A percentile compares a stretch with the other conserved stretches of the same genome.
Evolutionary conservation across 495 filamentous ascomycete species (phyloP).

Genomic region (Penicillium cinerascens): DNA sequence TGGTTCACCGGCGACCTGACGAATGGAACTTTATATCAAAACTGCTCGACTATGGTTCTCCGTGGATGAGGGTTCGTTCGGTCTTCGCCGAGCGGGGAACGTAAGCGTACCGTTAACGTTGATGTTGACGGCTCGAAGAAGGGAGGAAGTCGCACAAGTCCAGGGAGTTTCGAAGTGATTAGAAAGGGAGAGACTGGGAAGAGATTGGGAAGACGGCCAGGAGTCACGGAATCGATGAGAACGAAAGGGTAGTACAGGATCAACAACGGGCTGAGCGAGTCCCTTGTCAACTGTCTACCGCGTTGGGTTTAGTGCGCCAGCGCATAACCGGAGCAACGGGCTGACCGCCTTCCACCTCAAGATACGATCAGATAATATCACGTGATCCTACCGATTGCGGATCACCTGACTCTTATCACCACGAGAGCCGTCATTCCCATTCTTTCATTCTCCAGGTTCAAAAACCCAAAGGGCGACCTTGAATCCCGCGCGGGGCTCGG

Average conservation of each 20-base stretch:
- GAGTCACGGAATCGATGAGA: slow-evolving; percentile 13
- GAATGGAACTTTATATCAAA: neutral
- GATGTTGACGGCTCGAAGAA: slow-evolving; percentile 3
- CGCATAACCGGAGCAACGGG: slow-evolving; percentile 45
- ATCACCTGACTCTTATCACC: slow-evolving; percentile 8
- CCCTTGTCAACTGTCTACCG: slow-evolving; percentile 38
- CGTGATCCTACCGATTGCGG: slow-evolving; percentile 11
- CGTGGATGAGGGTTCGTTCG: neutral
- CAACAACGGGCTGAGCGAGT: slow-evolving; percentile 26
- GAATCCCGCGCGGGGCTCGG: neutral
- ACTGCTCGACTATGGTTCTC: slow-evolving; percentile 1
- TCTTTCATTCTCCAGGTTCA: neutral
- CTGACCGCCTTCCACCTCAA: slow-evolving; percentile 24
- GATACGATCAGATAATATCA: slow-evolving; percentile 16
- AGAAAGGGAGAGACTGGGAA: neutral
- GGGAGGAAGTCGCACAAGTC: slow-evolving; percentile 12
- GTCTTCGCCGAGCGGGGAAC: slow-evolving; percentile 7
- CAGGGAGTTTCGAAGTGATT: neutral
- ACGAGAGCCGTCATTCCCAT: neutral
- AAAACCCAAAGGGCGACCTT: neutral
- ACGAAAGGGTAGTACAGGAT: slow-evolving; percentile 18
- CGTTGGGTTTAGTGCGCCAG: slow-evolving; percentile 37
- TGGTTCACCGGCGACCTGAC: slow-evolving; percentile 2
- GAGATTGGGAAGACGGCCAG: slow-evolving; percentile 10
- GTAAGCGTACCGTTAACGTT: neutral